phyloP scores from a whole-genome alignment of 768 basidiomycete genomes.

The Suillus paluster region DNA sequence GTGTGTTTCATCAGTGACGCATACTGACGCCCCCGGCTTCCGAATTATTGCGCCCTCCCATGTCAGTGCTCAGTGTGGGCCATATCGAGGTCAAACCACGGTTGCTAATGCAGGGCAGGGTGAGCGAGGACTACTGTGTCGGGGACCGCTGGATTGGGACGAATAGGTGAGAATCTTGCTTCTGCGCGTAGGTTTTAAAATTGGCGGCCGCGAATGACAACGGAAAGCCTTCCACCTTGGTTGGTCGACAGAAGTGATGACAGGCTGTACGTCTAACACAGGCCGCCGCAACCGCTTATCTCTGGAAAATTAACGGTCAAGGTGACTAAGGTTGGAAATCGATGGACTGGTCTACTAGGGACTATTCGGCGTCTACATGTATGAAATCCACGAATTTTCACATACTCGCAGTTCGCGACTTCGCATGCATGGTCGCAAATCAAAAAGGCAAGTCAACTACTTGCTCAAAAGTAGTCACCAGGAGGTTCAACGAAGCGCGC shows the following conservation, averaged over 20 bases:
- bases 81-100: not conserved
- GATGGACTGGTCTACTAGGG: not conserved
- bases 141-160: not conserved
- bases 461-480: not conserved
- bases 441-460: not conserved
- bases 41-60: not conserved
- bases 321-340: not conserved
- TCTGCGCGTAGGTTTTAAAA: not conserved
- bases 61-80: not conserved
- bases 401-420: too few species aligned
- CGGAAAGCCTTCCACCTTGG: not conserved
- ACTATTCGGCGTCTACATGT: not conserved
- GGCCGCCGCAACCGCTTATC: not conserved
- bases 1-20: too few species aligned
- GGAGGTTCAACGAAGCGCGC: not conserved
- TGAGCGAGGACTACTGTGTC: not conserved
- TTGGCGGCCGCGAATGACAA: not conserved
- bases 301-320: not conserved
- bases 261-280: not conserved
- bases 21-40: not conserved
- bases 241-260: not conserved
- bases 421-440: too few species aligned
- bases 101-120: not conserved
- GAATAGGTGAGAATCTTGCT: not conserved
- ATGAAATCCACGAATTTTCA: not conserved